Evolutionary conservation across 805 yeast species (phyloP), one percentile per base, ranked within the genome.

Genomic region (Metschnikowia baotianmanensis): DNA sequence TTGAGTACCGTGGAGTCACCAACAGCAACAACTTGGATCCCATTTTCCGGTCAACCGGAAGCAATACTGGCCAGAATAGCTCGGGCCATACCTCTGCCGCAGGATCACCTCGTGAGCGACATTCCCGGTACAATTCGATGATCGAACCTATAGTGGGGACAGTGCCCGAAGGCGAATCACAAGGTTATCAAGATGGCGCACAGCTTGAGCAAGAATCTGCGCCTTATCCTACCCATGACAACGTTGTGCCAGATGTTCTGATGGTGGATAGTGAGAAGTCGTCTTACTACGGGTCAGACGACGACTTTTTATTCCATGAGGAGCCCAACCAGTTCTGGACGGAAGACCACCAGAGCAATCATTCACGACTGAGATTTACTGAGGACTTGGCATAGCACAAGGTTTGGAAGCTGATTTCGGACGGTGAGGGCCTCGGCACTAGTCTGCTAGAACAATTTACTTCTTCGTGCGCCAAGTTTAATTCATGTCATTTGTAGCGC

Each of bases 1-100:
- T 64, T 40, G 65, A 55, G 38, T 69, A 69, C 51, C 62, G 75
- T 34, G 75, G 75, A 6, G 72, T 69, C 17, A 59, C 71, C 35
- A 68, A 67, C 48, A 62, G 56, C 42, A 69, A 68, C 46, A 69
- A 69, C 47, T 57, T 69, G 24, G 74, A 68, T 37, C 60, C 72
- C 1, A 61, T 69, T 10, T 69, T 69, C 57, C 47, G 49, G 22
- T 24, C 47, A 3, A 36, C 43, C 4, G 46, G 36, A 5, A 44
- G 31, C 23, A 43, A 40, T 26, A 40, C 51, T 4, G 47, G 39
- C 7, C 38, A 26, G 32, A 44, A 39, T 21, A 40, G 42, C 27
- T 37, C 38, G 21, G 54, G 53, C 3, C 46, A 38, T 9, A 46
- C 40, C 34, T 38, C 52, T 0, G 45, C 36, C 9, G 27, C 43